A percentile compares a stretch with the other conserved stretches of the same genome.
Conservation (phyloP, 2,329 filamentous ascomycete genomes). For the Biscogniauxia marginata region DNA sequence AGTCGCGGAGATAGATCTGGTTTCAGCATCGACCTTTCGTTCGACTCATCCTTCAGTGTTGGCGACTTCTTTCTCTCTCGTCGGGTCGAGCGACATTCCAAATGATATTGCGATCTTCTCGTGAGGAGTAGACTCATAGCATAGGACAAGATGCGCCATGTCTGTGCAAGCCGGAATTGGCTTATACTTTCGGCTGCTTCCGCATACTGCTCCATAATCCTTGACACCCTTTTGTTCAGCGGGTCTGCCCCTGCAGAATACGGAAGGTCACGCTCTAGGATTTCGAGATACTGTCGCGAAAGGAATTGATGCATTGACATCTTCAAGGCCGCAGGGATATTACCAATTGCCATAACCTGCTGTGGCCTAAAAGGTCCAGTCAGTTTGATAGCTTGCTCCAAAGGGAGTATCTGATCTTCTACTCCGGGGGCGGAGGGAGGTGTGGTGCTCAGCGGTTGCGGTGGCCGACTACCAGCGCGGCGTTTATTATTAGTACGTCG, state of each 20-base stretch:
- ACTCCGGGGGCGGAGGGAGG: constrained; percentile 46
- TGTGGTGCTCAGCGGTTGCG: constrained; percentile 51
- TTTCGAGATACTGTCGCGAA: constrained; percentile 55
- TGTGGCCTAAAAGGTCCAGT: constrained; percentile 58
- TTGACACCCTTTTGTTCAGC: constrained; percentile 46
- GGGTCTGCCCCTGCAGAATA: constrained; percentile 34
- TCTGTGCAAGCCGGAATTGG: constrained; percentile 61
- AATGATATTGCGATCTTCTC: constrained; percentile 56
- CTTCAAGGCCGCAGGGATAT: constrained; percentile 51
- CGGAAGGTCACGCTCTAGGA: constrained; percentile 50
- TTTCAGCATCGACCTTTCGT: constrained; percentile 14
- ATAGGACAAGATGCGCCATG: constrained; percentile 61
- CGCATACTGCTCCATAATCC: constrained; percentile 57
- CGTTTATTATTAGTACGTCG: constrained; percentile 41
- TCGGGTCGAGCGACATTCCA: constrained; percentile 46
- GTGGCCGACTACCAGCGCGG: constrained; percentile 43
- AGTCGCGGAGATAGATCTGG: constrained; percentile 19
- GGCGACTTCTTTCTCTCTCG: constrained; percentile 14
- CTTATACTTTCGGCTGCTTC: constrained; percentile 55
- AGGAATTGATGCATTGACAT: constrained; percentile 55
- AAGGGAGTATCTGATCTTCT: constrained; percentile 45
- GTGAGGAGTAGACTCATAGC: constrained; percentile 53
- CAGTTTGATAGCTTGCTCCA: constrained; percentile 58
- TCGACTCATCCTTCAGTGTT: constrained; percentile 8
- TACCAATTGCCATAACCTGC: constrained; percentile 63